Base-by-base conservation (phyloP, 2,329 filamentous ascomycete genomes). In the Stachybotrys chartarum region DNA sequence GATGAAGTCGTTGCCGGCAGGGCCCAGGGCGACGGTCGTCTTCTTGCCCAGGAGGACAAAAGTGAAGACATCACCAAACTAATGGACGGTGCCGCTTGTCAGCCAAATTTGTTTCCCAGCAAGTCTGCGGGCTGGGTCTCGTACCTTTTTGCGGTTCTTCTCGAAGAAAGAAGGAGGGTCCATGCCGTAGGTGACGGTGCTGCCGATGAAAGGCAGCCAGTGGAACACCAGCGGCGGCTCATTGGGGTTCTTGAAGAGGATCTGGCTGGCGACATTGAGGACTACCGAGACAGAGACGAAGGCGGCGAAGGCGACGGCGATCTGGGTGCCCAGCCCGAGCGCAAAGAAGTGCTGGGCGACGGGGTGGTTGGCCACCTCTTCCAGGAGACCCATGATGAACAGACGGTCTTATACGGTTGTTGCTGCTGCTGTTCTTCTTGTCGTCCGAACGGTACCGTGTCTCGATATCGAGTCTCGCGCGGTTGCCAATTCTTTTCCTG, bases 131-230 rank as follows among this genome's bases (percentile, higher is more conserved):
- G 17, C 30, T 32, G 14, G 16, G 30, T 24, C 35, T 70, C 75
- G 58, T 66, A 91, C 89, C 86, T 95, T 95, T 65, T 82, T 79
- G 64, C 85, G 85, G 73, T 82, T 82, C 69, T 79, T 85, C 82
- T 64, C 79, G 77, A 97, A 96, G 81, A 97, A 97, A 53, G 78
- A 79, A 67, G 90, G 92, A 16, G 93, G 93, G 67, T 97, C 91
- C 74, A 97, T 97, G 72, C 93, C 93, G 75, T 97, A 99, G 49
- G 84, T 89, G 65, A 97, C 79, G 57, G 94, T 97, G 77, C 87
- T 97, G 60, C 93, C 93, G 66, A 99, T 80, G 62, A 96, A 74
- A 57, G 89, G 90, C 66, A 93, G 80, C 82, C 83, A 89, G 72
- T 91, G 87, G 71, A 92, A 93, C 59, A 93, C 88, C 56, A 92